Evolutionary conservation across 129 eudicot species (phyloP), one percentile per base, ranked within the genome.

Genomic region (Flaveria ramosissima): DNA sequence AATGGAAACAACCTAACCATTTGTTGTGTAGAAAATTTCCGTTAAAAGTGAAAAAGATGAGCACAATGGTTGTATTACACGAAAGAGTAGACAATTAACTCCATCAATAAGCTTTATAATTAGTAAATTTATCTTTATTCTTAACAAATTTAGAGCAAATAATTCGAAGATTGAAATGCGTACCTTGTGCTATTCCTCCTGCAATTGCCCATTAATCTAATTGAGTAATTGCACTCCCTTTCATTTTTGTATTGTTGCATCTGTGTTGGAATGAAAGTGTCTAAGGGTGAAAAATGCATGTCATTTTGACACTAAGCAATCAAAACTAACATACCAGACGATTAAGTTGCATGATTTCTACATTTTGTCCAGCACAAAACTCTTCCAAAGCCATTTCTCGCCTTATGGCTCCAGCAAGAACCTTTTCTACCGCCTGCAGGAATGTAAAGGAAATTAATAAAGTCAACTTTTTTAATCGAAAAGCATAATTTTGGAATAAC

Each of bases 191-290:
- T n/a, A n/a, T n/a, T 94, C 98, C 84, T 94, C 98, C 68, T 93
- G 86, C 46, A 89, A 66, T 79, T 87, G 93, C 57, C 92, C 86
- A 19, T 89, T 94, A 17, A 94, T 87, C 15, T n/a, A n/a, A n/a
- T n/a, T n/a, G n/a, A n/a, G n/a, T 93, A 87, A 78, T 81, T 89
- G 77, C 98, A 94, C 71, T 94, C 98, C 65, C 96, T 79, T 88
- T 94, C 97, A 74, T 94, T 96, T 77, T 89, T 89, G 71, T 89
- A 94, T 62, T 94, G 98, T 74, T 94, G 97, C 78, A 94, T 89
- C 98, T 94, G 92, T 73, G 59, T 41, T 71, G 71, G 41, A 68
- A 71, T 63, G 36, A 42, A 79, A 23, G 16, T 32, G 30, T 45
- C 68, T 51, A 59, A 61, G 55, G 23, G 21, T 16, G 46, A 68